Conservation (phyloP, 2,329 filamentous ascomycete species). For the Pseudogymnoascus sp. region DNA sequence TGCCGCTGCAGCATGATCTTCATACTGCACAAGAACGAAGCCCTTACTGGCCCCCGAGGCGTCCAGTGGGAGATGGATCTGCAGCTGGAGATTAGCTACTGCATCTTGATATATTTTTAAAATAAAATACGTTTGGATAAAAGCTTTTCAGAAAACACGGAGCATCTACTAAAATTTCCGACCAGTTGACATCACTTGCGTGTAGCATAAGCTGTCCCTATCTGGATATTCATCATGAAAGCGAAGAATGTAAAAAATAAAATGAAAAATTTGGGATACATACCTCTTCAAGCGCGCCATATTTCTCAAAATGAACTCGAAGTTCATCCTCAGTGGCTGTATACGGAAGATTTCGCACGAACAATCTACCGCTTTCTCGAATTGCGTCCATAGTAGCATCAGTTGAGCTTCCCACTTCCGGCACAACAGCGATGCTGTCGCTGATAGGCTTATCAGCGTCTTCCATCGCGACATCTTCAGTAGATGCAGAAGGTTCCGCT, state of each 20-base stretch:
- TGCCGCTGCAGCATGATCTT: conserved; percentile 64
- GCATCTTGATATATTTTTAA: background rate
- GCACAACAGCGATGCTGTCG: conserved; percentile 13
- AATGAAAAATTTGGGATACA: conserved; percentile 35
- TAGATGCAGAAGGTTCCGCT: conserved; percentile 14
- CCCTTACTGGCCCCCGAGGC: conserved; percentile 73
- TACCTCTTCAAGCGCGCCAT: conserved; percentile 83
- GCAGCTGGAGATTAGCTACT: conserved; percentile 22
- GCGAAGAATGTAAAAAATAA: conserved; percentile 21
- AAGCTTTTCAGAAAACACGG: conserved; percentile 64
- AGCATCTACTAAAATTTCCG: conserved; percentile 99
- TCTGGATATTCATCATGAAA: conserved; percentile 93
- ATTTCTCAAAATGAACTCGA: conserved; percentile 61
- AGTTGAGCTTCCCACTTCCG: conserved; percentile 17
- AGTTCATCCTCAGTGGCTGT: conserved; percentile 72
- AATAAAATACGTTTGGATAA: conserved; percentile 19
- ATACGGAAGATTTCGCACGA: conserved; percentile 84
- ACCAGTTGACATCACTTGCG: conserved; percentile 88
- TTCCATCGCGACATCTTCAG: conserved; percentile 15
- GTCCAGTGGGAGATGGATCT: conserved; percentile 84
- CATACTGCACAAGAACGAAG: conserved; percentile 80
- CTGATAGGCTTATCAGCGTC: conserved; percentile 13
- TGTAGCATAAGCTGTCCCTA: conserved; percentile 98
- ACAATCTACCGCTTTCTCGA: conserved; percentile 68
- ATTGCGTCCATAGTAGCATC: conserved; percentile 52